Evolutionary conservation across 1,284 basidiomycete genomes (phyloP).

Genomic region (Pseudozyma flocculosa): DNA sequence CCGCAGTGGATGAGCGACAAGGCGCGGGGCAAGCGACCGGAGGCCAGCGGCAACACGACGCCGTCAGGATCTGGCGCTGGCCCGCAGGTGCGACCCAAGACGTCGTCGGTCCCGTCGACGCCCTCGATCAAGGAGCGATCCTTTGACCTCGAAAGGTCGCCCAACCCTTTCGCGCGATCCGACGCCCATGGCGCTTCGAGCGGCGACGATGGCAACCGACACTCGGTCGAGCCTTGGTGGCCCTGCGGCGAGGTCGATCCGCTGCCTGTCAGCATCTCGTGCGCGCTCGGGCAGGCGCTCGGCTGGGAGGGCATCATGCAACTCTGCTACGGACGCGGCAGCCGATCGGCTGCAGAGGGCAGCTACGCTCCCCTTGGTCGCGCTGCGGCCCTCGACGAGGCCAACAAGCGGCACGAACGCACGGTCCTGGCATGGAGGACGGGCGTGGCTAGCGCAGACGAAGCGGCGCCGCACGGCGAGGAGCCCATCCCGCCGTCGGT

Average conservation of each 20-base stretch:
- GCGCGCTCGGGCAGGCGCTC: constrained; percentile 42
- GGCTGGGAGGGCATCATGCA: constrained; percentile 56
- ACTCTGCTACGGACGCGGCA: constrained; percentile 51
- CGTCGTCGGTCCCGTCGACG: constrained; percentile 13
- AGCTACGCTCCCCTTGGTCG: constrained; percentile 37
- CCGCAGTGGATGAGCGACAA: constrained; percentile 1
- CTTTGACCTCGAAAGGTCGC: constrained; percentile 26
- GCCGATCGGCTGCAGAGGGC: constrained; percentile 25
- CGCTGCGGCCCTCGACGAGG: constrained; percentile 43
- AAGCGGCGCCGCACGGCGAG: constrained; percentile 9
- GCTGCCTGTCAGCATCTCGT: constrained; percentile 37
- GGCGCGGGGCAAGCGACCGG: constrained; percentile 8
- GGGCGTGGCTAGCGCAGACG: constrained; percentile 29
- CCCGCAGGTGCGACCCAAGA: constrained; percentile 20
- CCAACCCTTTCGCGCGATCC: constrained; percentile 3
- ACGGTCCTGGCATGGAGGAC: constrained; percentile 42
- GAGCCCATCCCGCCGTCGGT: too few relatives aligned
- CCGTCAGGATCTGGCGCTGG: constrained; percentile 13
- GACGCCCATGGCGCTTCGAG: constrained; percentile 16
- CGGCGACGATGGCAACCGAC: constrained; percentile 6
- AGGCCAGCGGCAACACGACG: constrained; percentile 12
- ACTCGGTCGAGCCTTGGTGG: constrained; percentile 45
- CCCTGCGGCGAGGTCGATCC: constrained; percentile 45
- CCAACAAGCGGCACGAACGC: constrained; percentile 23
- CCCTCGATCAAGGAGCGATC: constrained; percentile 18